Evolutionary conservation across 108 stramenopile genomes (phyloP).

Genomic region (Schizochytrium sp.): DNA sequence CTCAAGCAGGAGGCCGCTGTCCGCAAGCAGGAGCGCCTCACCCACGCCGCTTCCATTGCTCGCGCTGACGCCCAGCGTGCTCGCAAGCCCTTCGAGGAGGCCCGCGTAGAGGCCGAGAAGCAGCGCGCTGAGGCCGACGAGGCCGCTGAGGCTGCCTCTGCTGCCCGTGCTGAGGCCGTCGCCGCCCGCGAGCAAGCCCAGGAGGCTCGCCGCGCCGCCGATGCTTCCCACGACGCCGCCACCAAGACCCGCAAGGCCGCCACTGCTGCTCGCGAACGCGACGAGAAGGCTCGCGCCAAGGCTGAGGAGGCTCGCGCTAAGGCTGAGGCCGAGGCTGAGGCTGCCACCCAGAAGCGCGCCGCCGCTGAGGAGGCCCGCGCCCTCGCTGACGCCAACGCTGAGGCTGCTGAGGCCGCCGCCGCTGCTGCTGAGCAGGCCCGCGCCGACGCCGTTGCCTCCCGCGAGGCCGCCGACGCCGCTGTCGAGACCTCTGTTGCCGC

Average conservation of each 20-base stretch:
- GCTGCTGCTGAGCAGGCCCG: neutral
- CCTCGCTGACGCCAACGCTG: constrained; percentile 73
- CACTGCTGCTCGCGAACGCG: neutral
- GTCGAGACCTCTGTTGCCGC: constrained; percentile 7
- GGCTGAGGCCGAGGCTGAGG: neutral
- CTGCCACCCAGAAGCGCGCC: neutral
- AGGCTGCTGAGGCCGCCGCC: neutral
- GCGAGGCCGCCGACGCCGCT: constrained; percentile 20
- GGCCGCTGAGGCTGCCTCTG: constrained; percentile 47
- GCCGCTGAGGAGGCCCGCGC: neutral
- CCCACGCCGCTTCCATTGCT: neutral
- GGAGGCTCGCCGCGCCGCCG: constrained; percentile 50
- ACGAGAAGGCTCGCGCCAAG: neutral
- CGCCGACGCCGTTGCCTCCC: neutral
- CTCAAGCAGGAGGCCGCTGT: constrained; percentile 64
- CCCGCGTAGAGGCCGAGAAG: constrained; percentile 58
- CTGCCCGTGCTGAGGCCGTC: constrained; percentile 36
- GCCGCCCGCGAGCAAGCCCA: constrained; percentile 49
- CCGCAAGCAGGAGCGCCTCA: constrained; percentile 55
- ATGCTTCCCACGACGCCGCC: constrained; percentile 31
- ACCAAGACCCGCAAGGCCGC: constrained; percentile 41
- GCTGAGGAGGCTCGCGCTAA: constrained; percentile 31
- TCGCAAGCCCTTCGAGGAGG: constrained; percentile 41
- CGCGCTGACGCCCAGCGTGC: constrained; percentile 62
- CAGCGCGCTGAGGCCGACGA: constrained; percentile 54